Conservation (phyloP, 2,329 filamentous ascomycete genomes). For the Alternaria sp. region DNA sequence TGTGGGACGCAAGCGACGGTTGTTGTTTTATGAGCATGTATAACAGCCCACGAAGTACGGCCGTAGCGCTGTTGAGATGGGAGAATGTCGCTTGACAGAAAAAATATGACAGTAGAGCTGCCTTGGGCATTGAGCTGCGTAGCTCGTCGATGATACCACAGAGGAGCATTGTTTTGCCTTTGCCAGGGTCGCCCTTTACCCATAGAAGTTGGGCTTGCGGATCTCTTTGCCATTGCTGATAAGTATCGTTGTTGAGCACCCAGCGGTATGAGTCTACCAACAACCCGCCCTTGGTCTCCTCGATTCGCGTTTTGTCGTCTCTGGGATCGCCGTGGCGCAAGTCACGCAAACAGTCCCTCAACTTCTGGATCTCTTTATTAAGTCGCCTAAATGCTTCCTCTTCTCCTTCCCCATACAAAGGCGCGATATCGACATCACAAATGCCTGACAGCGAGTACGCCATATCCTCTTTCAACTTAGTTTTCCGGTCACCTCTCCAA, state of each 20-base stretch:
- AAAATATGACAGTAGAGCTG: rapidly evolving
- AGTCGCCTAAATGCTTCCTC: neutral
- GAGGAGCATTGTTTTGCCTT: rapidly evolving
- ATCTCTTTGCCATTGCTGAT: rapidly evolving
- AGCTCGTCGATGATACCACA: too few relatives aligned
- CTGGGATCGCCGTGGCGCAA: neutral
- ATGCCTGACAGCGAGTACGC: slow-evolving; percentile 5
- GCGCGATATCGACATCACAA: neutral
- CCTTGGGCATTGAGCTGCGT: rapidly evolving
- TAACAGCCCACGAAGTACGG: too few relatives aligned
- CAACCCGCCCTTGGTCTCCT: neutral
- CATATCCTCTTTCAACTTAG: neutral
- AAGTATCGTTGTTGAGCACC: rapidly evolving
- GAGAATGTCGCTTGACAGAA: too few relatives aligned
- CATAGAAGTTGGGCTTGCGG: too few relatives aligned
- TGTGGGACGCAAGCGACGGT: rapidly evolving
- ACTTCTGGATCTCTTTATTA: neutral
- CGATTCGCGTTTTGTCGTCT: neutral
- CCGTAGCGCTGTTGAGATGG: too few relatives aligned
- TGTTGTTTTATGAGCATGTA: too few relatives aligned
- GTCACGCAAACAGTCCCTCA: neutral
- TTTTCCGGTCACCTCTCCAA: neutral
- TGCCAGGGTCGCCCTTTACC: too few relatives aligned
- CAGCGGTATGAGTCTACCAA: neutral
- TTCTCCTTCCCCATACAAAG: neutral